These are phyloP conservation scores for Debaryomyces sp. DNA, from an alignment of 1,139 yeast genomes.

Conservation along the genomic window DNA sequence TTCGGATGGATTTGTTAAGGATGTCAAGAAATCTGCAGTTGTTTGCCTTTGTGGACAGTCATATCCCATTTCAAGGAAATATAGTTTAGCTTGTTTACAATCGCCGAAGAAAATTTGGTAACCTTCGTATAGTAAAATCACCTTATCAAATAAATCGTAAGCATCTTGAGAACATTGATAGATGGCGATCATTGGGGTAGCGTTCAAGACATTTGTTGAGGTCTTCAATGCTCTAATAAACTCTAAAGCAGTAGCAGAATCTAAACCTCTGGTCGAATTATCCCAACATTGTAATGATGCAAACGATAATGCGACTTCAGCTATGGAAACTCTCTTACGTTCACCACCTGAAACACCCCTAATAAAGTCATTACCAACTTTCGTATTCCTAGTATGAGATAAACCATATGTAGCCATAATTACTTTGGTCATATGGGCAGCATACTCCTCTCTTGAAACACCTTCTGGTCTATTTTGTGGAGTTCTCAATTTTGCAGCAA, in stretches of 20 bases:
- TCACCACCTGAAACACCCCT: conserved; percentile 89
- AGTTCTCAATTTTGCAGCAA: conserved; percentile 66
- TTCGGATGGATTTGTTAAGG: conserved; percentile 71
- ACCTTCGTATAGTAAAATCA: conserved; percentile 44
- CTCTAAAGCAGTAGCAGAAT: conserved; percentile 51
- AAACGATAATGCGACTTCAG: conserved; percentile 23
- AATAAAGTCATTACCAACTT: conserved; percentile 70
- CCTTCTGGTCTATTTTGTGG: conserved; percentile 62
- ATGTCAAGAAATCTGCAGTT: conserved; percentile 44
- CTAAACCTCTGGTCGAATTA: conserved; percentile 51
- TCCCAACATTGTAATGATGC: conserved; percentile 45
- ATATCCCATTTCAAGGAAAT: conserved; percentile 44
- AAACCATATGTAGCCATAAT: conserved; percentile 76
- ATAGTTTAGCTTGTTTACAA: conserved; percentile 35
- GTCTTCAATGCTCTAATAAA: conserved; percentile 45
- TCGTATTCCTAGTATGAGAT: conserved; percentile 66
- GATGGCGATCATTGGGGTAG: conserved; percentile 46
- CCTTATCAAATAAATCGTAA: conserved; percentile 48
- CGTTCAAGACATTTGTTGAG: conserved; percentile 35
- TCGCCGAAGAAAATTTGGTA: conserved; percentile 46
- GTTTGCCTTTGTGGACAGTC: conserved; percentile 68
- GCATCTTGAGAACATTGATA: conserved; percentile 52
- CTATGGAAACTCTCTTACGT: conserved; percentile 76
- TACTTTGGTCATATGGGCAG: conserved; percentile 64
- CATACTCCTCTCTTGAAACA: conserved; percentile 57